A percentile compares a stretch with the other conserved stretches of the same genome.
phyloP scores from a whole-genome alignment of 208 protist genomes.

The Trypanosoma congolense region DNA sequence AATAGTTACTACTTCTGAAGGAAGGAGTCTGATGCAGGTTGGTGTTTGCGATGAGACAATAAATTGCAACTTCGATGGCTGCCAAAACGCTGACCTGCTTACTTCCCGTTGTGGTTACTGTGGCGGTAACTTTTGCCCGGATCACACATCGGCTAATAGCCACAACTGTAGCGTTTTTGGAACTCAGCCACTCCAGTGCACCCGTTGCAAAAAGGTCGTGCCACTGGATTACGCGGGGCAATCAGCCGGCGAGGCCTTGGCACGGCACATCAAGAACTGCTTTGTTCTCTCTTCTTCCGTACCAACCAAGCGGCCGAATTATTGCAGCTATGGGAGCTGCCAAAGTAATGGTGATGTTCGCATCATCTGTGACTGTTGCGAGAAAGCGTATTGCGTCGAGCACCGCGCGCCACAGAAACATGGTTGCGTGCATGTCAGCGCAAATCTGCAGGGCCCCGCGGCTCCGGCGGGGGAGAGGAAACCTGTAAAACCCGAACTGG shows the following conservation, averaged over 20 bases:
- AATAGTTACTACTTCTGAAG: background rate
- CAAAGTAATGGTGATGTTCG: slow-evolving; percentile 24
- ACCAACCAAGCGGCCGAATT: slow-evolving; percentile 11
- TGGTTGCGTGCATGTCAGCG: slow-evolving; percentile 25
- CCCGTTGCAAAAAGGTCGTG: slow-evolving; percentile 47
- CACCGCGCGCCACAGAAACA: slow-evolving; percentile 60
- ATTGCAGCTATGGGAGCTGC: slow-evolving; percentile 48
- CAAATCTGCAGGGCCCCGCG: background rate
- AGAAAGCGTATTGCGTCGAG: slow-evolving; percentile 62
- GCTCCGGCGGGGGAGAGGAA: background rate
- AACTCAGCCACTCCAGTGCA: slow-evolving; percentile 35
- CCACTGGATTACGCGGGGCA: slow-evolving; percentile 52
- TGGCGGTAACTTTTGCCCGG: slow-evolving; percentile 64
- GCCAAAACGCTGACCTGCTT: slow-evolving; percentile 69
- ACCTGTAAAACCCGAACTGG: slow-evolving; percentile 10
- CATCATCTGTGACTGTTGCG: slow-evolving; percentile 57
- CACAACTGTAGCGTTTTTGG: slow-evolving; percentile 58
- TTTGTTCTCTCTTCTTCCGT: slow-evolving; percentile 23
- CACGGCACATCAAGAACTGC: slow-evolving; percentile 69
- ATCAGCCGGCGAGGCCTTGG: slow-evolving; percentile 59
- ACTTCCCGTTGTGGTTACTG: slow-evolving; percentile 65
- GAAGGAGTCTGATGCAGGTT: slow-evolving; percentile 59
- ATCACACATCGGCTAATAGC: slow-evolving; percentile 53
- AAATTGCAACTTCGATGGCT: slow-evolving; percentile 60
- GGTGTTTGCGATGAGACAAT: slow-evolving; percentile 65